Conservation (phyloP, 2,329 filamentous ascomycete species). For the Botrytis fabae region DNA sequence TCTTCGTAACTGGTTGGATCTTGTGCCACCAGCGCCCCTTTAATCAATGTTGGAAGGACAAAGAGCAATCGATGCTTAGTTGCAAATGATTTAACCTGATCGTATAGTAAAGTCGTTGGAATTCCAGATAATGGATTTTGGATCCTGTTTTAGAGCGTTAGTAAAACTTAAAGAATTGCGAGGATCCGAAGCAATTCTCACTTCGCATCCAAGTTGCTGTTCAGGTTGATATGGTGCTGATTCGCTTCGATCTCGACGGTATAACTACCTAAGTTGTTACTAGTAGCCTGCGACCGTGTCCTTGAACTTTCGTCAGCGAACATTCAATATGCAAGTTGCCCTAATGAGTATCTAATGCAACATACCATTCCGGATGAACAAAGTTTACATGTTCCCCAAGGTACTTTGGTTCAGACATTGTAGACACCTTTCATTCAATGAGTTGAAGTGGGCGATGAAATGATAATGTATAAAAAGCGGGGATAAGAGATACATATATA, state of each 20-base stretch:
- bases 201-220: slow-evolving; percentile 23
- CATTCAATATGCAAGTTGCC: too few species aligned
- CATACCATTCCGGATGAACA: slow-evolving; percentile 8
- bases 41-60: slow-evolving; percentile 58
- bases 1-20: slow-evolving; percentile 66
- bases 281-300: neutral
- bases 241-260: slow-evolving; percentile 3
- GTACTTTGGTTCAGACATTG: neutral
- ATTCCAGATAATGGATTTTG: slow-evolving; percentile 58
- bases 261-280: neutral
- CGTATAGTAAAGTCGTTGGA: slow-evolving; percentile 50
- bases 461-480: neutral
- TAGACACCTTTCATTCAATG: neutral
- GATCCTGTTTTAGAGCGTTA: slow-evolving; percentile 44
- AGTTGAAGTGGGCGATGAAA: neutral
- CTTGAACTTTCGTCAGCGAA: neutral
- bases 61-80: slow-evolving; percentile 58
- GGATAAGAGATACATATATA: neutral
- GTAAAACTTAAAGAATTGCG: neutral
- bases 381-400: neutral
- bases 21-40: slow-evolving; percentile 74
- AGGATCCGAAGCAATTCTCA: neutral
- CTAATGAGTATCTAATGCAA: neutral
- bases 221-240: slow-evolving; percentile 12
- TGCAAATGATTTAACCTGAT: slow-evolving; percentile 61